Base-by-base conservation (phyloP, 2,329 filamentous ascomycete species). In the Venturia effusa region DNA sequence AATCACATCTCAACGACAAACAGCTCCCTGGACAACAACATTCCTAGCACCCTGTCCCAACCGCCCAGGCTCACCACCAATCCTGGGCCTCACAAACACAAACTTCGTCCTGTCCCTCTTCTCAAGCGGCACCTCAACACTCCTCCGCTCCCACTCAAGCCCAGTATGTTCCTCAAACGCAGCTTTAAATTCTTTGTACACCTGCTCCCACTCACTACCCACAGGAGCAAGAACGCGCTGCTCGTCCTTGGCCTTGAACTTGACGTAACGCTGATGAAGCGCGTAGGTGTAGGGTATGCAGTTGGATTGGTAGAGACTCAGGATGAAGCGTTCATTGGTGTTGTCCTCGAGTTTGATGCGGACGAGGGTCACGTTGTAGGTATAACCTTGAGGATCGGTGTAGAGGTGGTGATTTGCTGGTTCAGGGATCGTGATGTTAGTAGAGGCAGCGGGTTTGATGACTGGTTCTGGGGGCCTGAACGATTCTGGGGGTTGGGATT, bases 401-500 rank as follows among this genome's bases (percentile, higher is more conserved):
- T 88, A 91, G 66, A 89, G 73, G 66, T 84, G 85, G 69, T 86
- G 84, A n/a, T 84, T 76, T 40, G 79, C 85, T 64, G 51, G 43
- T 19, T 62, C 32, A 3, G 41, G 24, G 34, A 43, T 1, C 8
- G 24, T 22, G 15, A 19, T 45, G 61, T 62, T 32, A 62, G 61
- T 62, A 1, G 24, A 19, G 40, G 3, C 7, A 22, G 24, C n/a
- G 54, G 34, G 5, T 32, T 61, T 57, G 27, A n/a, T 4, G 5
- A 57, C 17, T 19, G 51, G 51, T n/a, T 57, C 51, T 27, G 34
- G 40, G 27, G 59, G 59, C 5, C 32, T 41, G 40, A 30, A 43
- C n/a, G 59, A 60, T 41, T 43, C 34, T 22, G 59, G 59, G 6
- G 24, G 59, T 24, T 40, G 59, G 24, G 37, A 54, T 45, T 37